These are phyloP conservation scores for Ogataea naganishii DNA, from an alignment of 805 yeast species.

Conservation along the genomic window DNA sequence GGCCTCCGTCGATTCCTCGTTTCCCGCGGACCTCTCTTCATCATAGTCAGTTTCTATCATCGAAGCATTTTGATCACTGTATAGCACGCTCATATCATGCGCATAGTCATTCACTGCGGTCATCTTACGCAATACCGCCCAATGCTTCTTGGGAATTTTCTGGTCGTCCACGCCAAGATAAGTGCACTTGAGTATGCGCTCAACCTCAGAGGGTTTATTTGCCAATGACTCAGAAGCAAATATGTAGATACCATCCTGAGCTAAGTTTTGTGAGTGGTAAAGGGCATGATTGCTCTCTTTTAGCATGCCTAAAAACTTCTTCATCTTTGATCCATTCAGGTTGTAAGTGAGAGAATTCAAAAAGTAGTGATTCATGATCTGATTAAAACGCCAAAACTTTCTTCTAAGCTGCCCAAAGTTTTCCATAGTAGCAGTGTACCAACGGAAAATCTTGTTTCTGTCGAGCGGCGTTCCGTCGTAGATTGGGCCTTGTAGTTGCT, in stretches of 20 bases:
- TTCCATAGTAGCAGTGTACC: conserved; percentile 62
- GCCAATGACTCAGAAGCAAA: conserved; percentile 61
- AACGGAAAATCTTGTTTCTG: conserved; percentile 41
- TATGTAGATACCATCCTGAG: conserved; percentile 68
- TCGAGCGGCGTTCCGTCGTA: conserved; percentile 22
- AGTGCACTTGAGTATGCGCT: conserved; percentile 34
- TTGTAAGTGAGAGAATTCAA: conserved; percentile 64
- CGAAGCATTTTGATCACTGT: conserved; percentile 2
- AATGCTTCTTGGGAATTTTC: conserved; percentile 24
- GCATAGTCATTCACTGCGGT: conserved; percentile 5
- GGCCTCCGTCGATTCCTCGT: not conserved
- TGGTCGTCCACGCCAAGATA: conserved; percentile 43
- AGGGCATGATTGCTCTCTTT: conserved; percentile 65
- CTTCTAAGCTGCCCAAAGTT: conserved; percentile 72
- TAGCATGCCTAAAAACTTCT: conserved; percentile 46
- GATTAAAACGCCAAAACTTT: conserved; percentile 70
- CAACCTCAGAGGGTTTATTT: conserved; percentile 32
- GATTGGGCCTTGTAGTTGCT: conserved; percentile 62
- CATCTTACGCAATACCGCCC: conserved; percentile 18
- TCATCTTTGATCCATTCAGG: conserved; percentile 38
- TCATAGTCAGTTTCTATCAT: conserved; percentile 11
- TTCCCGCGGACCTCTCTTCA: conserved; percentile 15
- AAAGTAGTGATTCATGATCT: conserved; percentile 57
- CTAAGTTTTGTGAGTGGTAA: conserved; percentile 57
- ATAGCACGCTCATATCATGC: conserved; percentile 1